Evolutionary conservation across 2,329 filamentous ascomycete genomes (phyloP).

Genomic region (Fusarium sp.): DNA sequence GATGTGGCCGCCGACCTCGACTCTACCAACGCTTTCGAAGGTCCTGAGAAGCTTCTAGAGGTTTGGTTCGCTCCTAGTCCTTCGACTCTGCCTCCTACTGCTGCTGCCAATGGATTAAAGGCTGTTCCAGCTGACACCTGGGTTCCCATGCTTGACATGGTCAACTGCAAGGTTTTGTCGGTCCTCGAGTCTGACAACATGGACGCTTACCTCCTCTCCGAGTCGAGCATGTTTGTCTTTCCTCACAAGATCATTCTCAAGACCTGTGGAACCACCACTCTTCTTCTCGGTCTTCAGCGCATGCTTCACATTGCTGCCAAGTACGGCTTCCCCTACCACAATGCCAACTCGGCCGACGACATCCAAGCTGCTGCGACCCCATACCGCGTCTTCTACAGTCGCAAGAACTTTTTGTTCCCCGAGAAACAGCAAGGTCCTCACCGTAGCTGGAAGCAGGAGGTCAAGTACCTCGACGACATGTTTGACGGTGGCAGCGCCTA

Average conservation of each 20-base stretch:
- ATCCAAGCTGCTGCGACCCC: slow-evolving; percentile 83
- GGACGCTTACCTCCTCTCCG: slow-evolving; percentile 95
- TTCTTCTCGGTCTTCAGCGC: slow-evolving; percentile 88
- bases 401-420: slow-evolving; percentile 98
- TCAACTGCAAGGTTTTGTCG: slow-evolving; percentile 98
- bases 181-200: slow-evolving; percentile 93
- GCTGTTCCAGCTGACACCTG: slow-evolving; percentile 84
- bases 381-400: slow-evolving; percentile 97
- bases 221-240: slow-evolving; percentile 99
- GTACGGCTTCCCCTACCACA: slow-evolving; percentile 87
- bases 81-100: slow-evolving; percentile 74
- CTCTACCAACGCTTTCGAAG: slow-evolving; percentile 96
- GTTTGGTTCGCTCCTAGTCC: slow-evolving; percentile 95
- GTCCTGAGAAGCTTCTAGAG: slow-evolving; percentile 97
- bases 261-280: slow-evolving; percentile 96
- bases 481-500: slow-evolving; percentile 95
- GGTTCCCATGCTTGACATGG: slow-evolving; percentile 97
- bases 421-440: slow-evolving; percentile 94
- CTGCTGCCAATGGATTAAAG: slow-evolving; percentile 83
- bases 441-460: slow-evolving; percentile 97
- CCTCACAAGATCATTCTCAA: slow-evolving; percentile 99
- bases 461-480: slow-evolving; percentile 89
- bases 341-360: slow-evolving; percentile 72
- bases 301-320: slow-evolving; percentile 91
- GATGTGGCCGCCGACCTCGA: slow-evolving; percentile 93